phyloP scores from a whole-genome alignment of 108 stramenopile genomes.

The Nitzschia putrida region DNA sequence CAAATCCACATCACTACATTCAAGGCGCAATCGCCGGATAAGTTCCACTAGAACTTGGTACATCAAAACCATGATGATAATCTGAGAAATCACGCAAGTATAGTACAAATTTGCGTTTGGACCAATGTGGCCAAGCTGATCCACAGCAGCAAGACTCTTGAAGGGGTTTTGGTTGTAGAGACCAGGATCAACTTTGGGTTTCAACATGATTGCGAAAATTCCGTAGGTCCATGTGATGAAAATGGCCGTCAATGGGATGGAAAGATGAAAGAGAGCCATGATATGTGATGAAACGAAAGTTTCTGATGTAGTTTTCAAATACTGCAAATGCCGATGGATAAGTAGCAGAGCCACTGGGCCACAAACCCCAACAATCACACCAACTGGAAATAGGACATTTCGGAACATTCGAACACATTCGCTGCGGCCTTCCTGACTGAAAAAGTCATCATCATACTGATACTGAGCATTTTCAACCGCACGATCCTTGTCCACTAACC shows the following conservation, averaged over 20 bases:
- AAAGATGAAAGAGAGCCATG: slow-evolving; percentile 6
- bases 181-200: slow-evolving; percentile 16
- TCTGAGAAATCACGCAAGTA: slow-evolving; percentile 31
- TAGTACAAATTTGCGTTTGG: slow-evolving; percentile 62
- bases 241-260: not conserved
- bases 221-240: slow-evolving; percentile 11
- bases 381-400: slow-evolving; percentile 33
- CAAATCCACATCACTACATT: not conserved
- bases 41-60: slow-evolving; percentile 33
- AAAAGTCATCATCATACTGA: slow-evolving; percentile 9
- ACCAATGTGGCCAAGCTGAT: slow-evolving; percentile 43
- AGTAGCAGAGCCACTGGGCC: not conserved
- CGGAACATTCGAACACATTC: slow-evolving; percentile 31
- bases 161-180: slow-evolving; percentile 42
- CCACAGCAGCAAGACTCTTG: slow-evolving; percentile 46
- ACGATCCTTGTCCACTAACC: slow-evolving; percentile 24
- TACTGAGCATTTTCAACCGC: slow-evolving; percentile 7
- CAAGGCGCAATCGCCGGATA: slow-evolving; percentile 15
- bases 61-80: slow-evolving; percentile 30
- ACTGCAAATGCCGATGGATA: slow-evolving; percentile 20
- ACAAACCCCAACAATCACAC: slow-evolving; percentile 12
- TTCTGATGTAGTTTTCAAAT: not conserved
- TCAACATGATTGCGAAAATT: slow-evolving; percentile 16
- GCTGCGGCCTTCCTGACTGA: not conserved
- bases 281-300: slow-evolving; percentile 1